Percentiles rank a stretch among this genome's conserved stretches.
These are phyloP conservation scores for Smithsoniella earleae DNA, from an alignment of 163 green algal genomes.

Conservation along the genomic window DNA sequence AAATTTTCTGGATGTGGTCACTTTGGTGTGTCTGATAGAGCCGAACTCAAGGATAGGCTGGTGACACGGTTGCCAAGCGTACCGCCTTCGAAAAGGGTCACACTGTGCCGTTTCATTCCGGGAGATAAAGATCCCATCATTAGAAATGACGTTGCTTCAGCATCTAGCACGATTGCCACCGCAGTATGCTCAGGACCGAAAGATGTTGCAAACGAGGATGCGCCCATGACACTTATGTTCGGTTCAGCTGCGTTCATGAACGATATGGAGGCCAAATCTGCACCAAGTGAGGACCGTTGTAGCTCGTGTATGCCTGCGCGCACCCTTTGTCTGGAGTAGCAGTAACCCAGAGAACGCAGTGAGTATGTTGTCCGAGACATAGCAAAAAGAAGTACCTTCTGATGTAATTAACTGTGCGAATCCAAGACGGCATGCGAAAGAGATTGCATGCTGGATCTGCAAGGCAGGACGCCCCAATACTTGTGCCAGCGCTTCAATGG, in stretches of 20 bases:
- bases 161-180: constrained; percentile 78
- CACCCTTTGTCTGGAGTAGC: no score
- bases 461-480: background rate
- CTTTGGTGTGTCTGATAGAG: no score
- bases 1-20: no score
- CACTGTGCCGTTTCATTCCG: constrained; percentile 80
- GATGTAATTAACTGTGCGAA: constrained; percentile 52
- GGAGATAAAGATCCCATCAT: constrained; percentile 92
- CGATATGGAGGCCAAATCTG: constrained; percentile 16
- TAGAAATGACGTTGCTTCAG: constrained; percentile 78
- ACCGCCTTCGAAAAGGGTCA: constrained; percentile 67
- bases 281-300: background rate
- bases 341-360: no score
- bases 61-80: no score
- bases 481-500: constrained; percentile 34
- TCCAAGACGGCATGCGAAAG: constrained; percentile 72
- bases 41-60: no score
- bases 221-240: background rate
- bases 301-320: no score
- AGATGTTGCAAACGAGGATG: background rate
- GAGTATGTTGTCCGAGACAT: no score
- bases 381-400: no score
- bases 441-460: constrained; percentile 60
- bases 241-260: constrained; percentile 19
- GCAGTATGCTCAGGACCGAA: constrained; percentile 32